A percentile compares a stretch with the other conserved stretches of the same genome.
Evolutionary conservation across 192 early-diverging fungal genomes (phyloP).

Genomic region (Glomus cerebriforme): DNA sequence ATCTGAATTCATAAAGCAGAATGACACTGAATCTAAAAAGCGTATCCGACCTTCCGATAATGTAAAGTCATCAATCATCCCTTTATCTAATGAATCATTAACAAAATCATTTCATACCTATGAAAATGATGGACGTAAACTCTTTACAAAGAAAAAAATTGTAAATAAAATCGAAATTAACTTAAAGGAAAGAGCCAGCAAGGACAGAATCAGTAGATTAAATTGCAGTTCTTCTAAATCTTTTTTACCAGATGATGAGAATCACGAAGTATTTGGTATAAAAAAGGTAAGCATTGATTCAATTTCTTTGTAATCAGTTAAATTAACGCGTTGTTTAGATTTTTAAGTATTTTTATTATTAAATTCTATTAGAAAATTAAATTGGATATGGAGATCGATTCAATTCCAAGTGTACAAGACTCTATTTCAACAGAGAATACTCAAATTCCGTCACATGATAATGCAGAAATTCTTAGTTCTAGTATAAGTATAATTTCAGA

Average conservation of each 20-base stretch:
- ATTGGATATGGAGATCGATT: not conserved
- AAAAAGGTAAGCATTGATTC: not conserved
- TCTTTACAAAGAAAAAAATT: slow-evolving; percentile 13
- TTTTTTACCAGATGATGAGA: not conserved
- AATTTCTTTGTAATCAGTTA: not conserved
- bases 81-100: slow-evolving; percentile 7
- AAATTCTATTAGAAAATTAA: not conserved
- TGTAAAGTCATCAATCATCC: not conserved
- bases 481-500: no score
- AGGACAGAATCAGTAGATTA: not conserved
- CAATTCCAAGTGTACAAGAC: not conserved
- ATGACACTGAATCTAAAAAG: slow-evolving; percentile 2
- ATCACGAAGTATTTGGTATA: not conserved
- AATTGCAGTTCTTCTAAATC: not conserved
- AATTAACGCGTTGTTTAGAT: not conserved
- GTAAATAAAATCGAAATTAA: slow-evolving; percentile 15
- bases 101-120: not conserved
- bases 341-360: not conserved
- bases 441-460: not conserved
- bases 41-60: not conserved
- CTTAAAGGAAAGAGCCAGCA: not conserved
- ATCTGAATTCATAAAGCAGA: not conserved
- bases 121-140: slow-evolving; percentile 5
- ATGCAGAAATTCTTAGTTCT: no score
- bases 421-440: not conserved